Conservation (phyloP, 2,329 filamentous ascomycete species). For the Lojkania enalia region DNA sequence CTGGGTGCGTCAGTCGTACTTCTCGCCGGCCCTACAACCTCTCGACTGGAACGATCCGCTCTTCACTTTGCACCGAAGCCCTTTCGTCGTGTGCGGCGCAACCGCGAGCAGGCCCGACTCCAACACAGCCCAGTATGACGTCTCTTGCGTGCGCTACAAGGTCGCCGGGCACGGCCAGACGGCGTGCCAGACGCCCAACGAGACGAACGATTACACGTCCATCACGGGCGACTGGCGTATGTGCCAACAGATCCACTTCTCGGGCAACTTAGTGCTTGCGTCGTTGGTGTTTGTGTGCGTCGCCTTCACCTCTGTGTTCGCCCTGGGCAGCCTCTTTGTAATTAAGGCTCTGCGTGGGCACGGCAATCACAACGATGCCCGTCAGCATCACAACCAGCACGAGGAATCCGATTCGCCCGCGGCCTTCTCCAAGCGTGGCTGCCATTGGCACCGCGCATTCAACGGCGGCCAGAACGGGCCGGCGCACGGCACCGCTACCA, state of each 20-base stretch:
- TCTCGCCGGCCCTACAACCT: not conserved
- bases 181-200: not conserved
- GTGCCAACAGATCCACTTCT: conserved; percentile 2
- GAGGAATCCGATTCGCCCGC: not conserved
- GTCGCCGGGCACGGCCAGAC: not conserved
- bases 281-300: not conserved
- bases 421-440: not conserved
- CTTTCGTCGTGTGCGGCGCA: conserved; percentile 1
- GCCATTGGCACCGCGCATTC: too few species aligned
- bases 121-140: not conserved
- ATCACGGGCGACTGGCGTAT: conserved; percentile 1
- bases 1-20: conserved; percentile 4
- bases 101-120: not conserved
- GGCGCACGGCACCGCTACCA: not conserved
- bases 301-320: not conserved
- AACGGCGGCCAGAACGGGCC: not conserved
- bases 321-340: not conserved
- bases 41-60: not conserved
- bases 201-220: not conserved
- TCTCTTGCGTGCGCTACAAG: not conserved
- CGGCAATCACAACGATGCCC: too few species aligned
- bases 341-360: not conserved
- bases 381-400: not conserved
- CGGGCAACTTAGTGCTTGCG: not conserved
- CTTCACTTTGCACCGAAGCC: conserved; percentile 1